A percentile compares a stretch with the other conserved stretches of the same genome.
Evolutionary conservation across 306 rosid genomes (phyloP).

Genomic region (Vigna angularis): DNA sequence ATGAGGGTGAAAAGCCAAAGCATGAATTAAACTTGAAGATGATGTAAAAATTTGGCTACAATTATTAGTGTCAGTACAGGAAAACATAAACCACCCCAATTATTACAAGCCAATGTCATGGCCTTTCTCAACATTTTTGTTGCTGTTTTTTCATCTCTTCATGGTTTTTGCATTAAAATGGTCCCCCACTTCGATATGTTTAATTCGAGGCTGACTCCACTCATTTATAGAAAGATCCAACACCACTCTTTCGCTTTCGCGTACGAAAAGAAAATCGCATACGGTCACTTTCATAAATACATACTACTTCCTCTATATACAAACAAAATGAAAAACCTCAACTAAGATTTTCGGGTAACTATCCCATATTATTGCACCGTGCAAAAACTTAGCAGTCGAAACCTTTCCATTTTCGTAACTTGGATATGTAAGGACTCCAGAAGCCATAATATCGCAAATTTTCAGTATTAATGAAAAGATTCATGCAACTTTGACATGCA

Average conservation of each 20-base stretch:
- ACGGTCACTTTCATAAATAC: conserved; percentile 20
- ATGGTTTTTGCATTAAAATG: conserved; percentile 33
- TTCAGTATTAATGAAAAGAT: conserved; percentile 12
- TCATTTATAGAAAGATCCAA: conserved; percentile 37
- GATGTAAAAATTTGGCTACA: background rate
- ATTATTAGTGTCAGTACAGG: background rate
- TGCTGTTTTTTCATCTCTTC: background rate
- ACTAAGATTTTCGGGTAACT: background rate
- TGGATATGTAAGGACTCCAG: background rate
- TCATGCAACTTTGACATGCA: background rate
- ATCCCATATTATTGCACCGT: conserved; percentile 40
- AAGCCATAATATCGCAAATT: background rate
- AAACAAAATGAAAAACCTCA: conserved; percentile 26
- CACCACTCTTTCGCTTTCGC: conserved; percentile 32
- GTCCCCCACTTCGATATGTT: conserved; percentile 43
- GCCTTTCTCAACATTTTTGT: background rate
- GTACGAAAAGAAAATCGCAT: conserved; percentile 33
- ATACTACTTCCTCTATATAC: conserved; percentile 2
- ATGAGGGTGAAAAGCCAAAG: background rate
- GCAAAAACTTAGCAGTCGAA: conserved; percentile 23
- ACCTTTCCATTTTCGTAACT: conserved; percentile 11
- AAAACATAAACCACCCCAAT: conserved; percentile 12
- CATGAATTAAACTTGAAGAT: background rate
- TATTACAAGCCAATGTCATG: conserved; percentile 12
- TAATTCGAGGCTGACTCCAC: background rate